Percentiles rank a stretch among this genome's conserved stretches.
Evolutionary conservation across 495 filamentous ascomycete species (phyloP).

Genomic region (Daldinia decipiens): DNA sequence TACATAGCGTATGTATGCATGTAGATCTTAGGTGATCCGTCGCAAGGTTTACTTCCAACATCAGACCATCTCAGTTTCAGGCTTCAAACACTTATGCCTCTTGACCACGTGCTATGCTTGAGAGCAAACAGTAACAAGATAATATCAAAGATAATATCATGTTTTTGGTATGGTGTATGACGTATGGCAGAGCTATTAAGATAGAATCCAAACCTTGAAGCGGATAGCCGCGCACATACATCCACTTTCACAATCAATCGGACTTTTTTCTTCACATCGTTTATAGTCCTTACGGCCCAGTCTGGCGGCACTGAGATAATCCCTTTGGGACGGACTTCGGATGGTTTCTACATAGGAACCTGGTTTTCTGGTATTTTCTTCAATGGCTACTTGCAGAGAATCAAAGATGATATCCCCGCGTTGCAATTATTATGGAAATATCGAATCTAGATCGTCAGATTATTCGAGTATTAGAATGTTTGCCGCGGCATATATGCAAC

Average conservation of each 20-base stretch:
- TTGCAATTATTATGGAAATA: neutral
- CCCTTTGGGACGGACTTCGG: slow-evolving; percentile 5
- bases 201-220: neutral
- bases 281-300: slow-evolving; percentile 10
- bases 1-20: slow-evolving; percentile 1
- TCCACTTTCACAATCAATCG: slow-evolving; percentile 6
- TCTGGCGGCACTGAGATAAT: slow-evolving; percentile 7
- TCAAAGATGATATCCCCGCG: neutral
- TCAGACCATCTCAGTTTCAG: slow-evolving; percentile 41
- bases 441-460: neutral
- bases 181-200: slow-evolving; percentile 5
- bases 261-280: neutral
- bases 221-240: slow-evolving; percentile 4
- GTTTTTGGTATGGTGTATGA: slow-evolving; percentile 19
- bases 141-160: neutral
- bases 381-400: slow-evolving; percentile 4
- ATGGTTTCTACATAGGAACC: slow-evolving; percentile 12
- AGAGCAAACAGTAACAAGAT: slow-evolving; percentile 5
- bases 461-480: neutral
- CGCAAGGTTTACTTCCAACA: slow-evolving; percentile 34
- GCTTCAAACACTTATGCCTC: slow-evolving; percentile 40
- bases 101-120: slow-evolving; percentile 27
- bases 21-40: slow-evolving; percentile 36
- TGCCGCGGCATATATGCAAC: neutral
- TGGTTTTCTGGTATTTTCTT: neutral